Percentiles rank a stretch among this genome's conserved stretches.
phyloP scores from a whole-genome alignment of 192 early-diverging fungal species.

The Diversispora epigaea region DNA sequence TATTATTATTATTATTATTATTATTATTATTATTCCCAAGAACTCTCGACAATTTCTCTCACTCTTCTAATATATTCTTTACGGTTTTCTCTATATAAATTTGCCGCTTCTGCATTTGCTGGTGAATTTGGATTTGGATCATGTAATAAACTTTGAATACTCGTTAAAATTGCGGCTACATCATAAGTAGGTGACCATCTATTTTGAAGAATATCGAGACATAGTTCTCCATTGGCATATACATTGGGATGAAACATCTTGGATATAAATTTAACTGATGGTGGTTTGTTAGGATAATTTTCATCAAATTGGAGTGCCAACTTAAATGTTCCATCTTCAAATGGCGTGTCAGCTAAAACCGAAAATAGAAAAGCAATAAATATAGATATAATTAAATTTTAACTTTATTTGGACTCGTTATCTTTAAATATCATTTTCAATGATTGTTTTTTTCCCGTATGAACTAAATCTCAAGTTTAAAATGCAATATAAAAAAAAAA shows the following conservation, averaged over 20 bases:
- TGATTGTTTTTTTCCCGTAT: no score
- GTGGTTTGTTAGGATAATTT: slow-evolving; percentile 97
- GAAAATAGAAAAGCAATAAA: not conserved
- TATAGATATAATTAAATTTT: not conserved
- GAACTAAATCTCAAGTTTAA: no score
- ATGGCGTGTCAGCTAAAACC: slow-evolving; percentile 66
- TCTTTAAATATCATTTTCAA: not conserved
- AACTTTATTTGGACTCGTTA: not conserved
- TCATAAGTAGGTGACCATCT: slow-evolving; percentile 98
- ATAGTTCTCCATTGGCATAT: slow-evolving; percentile 95
- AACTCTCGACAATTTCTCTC: slow-evolving; percentile 84
- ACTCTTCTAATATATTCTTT: slow-evolving; percentile 94
- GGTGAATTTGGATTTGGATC: slow-evolving; percentile 97
- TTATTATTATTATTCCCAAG: slow-evolving; percentile 66
- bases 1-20: no score
- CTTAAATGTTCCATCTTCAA: slow-evolving; percentile 98
- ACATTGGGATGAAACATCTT: slow-evolving; percentile 99
- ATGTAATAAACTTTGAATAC: slow-evolving; percentile 93
- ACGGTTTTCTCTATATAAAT: slow-evolving; percentile 85
- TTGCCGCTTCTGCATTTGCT: slow-evolving; percentile 95
- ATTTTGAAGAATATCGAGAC: slow-evolving; percentile 97
- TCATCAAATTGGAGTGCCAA: slow-evolving; percentile 93
- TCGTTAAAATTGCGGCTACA: slow-evolving; percentile 89
- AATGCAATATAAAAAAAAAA: no score
- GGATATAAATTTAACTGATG: slow-evolving; percentile 88